phyloP scores from a whole-genome alignment of 192 early-diverging fungal species.

The Coemansia sp. region DNA sequence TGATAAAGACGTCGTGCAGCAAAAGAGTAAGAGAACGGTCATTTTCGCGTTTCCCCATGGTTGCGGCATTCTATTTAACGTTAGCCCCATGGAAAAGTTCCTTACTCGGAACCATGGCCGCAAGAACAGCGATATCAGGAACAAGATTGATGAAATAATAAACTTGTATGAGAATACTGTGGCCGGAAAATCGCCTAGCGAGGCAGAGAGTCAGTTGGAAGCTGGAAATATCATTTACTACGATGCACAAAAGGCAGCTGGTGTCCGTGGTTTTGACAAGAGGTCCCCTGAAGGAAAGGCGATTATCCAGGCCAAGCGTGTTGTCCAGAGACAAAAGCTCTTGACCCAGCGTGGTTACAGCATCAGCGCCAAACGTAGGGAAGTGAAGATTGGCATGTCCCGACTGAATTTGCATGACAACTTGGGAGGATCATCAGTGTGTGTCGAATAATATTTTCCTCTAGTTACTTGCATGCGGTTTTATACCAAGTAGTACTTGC shows the following conservation, averaged over 20 bases:
- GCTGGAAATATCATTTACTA: neutral
- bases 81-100: neutral
- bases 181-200: too few species aligned
- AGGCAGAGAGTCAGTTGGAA: neutral
- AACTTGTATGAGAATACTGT: neutral
- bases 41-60: neutral
- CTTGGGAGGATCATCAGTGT: neutral
- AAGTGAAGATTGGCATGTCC: neutral
- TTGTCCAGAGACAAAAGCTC: neutral
- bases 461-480: neutral
- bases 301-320: neutral
- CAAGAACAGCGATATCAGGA: neutral
- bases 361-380: neutral
- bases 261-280: neutral
- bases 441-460: neutral
- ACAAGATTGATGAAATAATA: neutral
- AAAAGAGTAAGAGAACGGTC: neutral
- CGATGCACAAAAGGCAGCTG: neutral
- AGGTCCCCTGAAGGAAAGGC: neutral
- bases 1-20: neutral
- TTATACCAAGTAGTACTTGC: neutral
- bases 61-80: neutral
- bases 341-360: neutral
- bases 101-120: neutral
- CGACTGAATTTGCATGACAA: neutral